phyloP scores from a whole-genome alignment of 257 asterid genomes.

The Hygrophila difformis region DNA sequence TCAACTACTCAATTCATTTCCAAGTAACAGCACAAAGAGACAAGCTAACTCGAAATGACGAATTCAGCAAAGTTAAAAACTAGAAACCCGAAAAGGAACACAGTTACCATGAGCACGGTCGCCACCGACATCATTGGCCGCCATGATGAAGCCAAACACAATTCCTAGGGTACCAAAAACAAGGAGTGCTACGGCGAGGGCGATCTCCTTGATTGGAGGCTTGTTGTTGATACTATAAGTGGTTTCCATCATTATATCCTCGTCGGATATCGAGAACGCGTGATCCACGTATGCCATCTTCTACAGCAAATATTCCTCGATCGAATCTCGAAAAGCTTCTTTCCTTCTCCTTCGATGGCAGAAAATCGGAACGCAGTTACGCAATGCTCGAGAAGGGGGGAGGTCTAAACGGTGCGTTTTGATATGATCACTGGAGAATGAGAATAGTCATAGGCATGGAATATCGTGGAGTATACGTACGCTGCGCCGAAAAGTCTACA shows the following conservation, averaged over 20 bases:
- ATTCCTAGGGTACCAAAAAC: slow-evolving; percentile 78
- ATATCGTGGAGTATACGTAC: no score
- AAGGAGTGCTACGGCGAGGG: slow-evolving; percentile 77
- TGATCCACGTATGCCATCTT: slow-evolving; percentile 95
- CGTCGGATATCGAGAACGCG: slow-evolving; percentile 95
- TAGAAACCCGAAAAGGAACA: not conserved
- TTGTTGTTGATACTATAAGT: slow-evolving; percentile 60
- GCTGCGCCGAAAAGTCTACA: no score
- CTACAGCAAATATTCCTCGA: not conserved
- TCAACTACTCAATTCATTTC: no score
- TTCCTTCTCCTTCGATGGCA: slow-evolving; percentile 1
- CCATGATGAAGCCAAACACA: slow-evolving; percentile 69
- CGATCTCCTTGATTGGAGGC: slow-evolving; percentile 96
- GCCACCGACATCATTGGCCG: slow-evolving; percentile 79
- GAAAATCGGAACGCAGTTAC: no score
- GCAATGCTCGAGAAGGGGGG: no score
- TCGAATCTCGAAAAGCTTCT: not conserved
- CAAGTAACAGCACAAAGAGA: no score
- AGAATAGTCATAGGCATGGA: no score
- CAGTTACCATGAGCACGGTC: slow-evolving; percentile 96
- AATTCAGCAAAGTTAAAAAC: not conserved
- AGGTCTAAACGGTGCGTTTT: no score
- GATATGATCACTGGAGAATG: no score
- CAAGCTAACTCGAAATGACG: not conserved
- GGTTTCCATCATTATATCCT: slow-evolving; percentile 88